phyloP scores from a whole-genome alignment of 352 stramenopile genomes.

The Thalassiosira oceanica region DNA sequence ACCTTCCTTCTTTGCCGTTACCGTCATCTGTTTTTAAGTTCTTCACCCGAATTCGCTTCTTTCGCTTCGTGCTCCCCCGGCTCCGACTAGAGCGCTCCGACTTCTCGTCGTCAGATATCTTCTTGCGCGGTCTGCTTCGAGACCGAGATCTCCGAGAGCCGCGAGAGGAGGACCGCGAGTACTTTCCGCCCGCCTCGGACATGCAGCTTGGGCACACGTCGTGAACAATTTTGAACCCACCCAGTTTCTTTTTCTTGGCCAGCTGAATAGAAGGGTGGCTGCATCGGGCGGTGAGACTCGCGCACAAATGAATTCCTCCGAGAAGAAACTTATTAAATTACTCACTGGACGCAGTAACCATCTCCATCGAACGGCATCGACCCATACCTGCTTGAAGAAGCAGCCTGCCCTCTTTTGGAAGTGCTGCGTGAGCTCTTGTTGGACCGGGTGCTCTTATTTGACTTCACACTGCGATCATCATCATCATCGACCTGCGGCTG shows the following conservation, averaged over 20 bases:
- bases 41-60: slow-evolving; percentile 27
- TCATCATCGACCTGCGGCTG: no score
- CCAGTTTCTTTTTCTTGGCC: slow-evolving; percentile 44
- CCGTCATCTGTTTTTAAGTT: slow-evolving; percentile 44
- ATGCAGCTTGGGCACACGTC: slow-evolving; percentile 38
- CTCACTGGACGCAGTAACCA: slow-evolving; percentile 50
- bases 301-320: no score
- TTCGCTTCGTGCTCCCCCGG: slow-evolving; percentile 10
- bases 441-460: neutral
- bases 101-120: slow-evolving; percentile 6
- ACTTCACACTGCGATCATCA: no score
- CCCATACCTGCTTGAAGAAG: slow-evolving; percentile 20
- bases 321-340: no score
- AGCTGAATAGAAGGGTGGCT: slow-evolving; percentile 40
- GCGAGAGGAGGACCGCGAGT: slow-evolving; percentile 1
- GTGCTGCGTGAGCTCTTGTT: neutral
- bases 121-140: no score
- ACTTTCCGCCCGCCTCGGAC: neutral
- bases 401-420: neutral
- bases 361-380: slow-evolving; percentile 40
- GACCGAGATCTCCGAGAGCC: neutral
- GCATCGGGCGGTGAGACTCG: no score
- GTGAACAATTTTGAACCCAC: slow-evolving; percentile 33
- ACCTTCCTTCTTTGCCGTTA: slow-evolving; percentile 24
- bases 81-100: neutral